Base-by-base conservation (phyloP, 768 basidiomycete species). In the Lactarius hatsudake region DNA sequence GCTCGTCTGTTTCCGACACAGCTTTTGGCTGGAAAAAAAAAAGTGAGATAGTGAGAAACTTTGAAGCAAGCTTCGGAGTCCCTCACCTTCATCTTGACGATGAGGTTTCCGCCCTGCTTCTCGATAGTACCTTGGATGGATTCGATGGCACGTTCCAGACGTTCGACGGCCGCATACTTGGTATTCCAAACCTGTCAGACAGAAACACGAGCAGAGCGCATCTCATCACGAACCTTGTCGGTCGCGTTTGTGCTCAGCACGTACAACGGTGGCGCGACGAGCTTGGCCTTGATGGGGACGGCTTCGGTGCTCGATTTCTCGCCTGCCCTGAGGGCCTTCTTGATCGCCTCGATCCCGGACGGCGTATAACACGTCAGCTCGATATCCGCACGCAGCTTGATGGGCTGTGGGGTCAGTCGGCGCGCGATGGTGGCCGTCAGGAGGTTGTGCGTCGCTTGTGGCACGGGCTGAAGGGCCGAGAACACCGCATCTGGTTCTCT, bases 331-430 rank as follows among this genome's bases (percentile, higher is more conserved):
- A 98, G 83, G 0, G 97, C 96, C 61, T 87, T 88, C 79, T 94
- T 94, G 79, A 99, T 98, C 6, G 96, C 95, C 72, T 97, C 94
- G 76, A 99, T 98, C 10, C 97, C 96, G 7, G 92, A 87, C 40
- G 94, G 95, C 1, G 90, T 90, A 77, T 97, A 99, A 78, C 96
- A 98, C 48, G 95, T 97, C 55, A 99, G 80, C 79, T 98, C 95
- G 73, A 99, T 92, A 78, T 99, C 97, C 5, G 97, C 95, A 72
- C 97, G 93, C 48, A 99, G 86, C 80, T 98, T 99, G 83, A 99
- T 96, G 6, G 97, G 95, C 77, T 99, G 97, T 1, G 97, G 97
- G 0, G 97, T 99, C 45, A 98, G 82, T 15, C 97, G 89, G 54
- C 95, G 89, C 8, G 96, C 95, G 74, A 99, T 97, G 26, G 94